Evolutionary conservation across 768 basidiomycete species (phyloP), one percentile per base, ranked within the genome.

Genomic region (Termitomyces sp.): DNA sequence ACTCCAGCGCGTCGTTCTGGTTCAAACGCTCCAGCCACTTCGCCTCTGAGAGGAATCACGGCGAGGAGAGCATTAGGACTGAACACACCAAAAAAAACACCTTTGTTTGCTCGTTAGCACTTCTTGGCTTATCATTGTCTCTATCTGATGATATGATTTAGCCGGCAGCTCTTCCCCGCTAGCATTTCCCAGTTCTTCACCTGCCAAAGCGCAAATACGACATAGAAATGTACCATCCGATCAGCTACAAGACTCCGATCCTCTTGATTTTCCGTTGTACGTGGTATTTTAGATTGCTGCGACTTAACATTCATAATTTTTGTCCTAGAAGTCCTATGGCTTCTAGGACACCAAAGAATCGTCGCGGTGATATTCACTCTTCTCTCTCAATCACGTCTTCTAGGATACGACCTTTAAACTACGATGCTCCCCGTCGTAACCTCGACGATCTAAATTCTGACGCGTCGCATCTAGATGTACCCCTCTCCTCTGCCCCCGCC

Each of bases 331-430:
- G 80, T 62, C 85, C 85, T 16, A 67, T 73, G 5, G 66, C 68
- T 31, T 70, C 69, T 64, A 77, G 79, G 8, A 90, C 90, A 0
- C 90, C 84, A 14, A 84, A 79, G 66, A 88, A 88, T 63, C 80
- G 86, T 34, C 83, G 94, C 36, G 94, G 94, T 4, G 94, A 97
- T 64, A 95, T 97, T 39, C 93, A 95, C 68, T 94, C 94, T 6
- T 88, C 91, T 13, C 70, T 87, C 47, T 73, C 81, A 57, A 59
- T 89, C 67, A 79, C 85, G 49, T 78, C 86, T 3, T 72, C 71
- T 24, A 72, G 75, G 14, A 66, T 75, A 47, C 73, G 74, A 53
- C 72, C 74, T 46, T 61, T 72, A 62, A 58, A 63, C 39, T 49
- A 63, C 57, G 51, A 55, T 36, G 59, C 63, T 18, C 52, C 62